A percentile compares a stretch with the other conserved stretches of the same genome.
These are phyloP conservation scores for Pleurotus djamor DNA, from an alignment of 768 basidiomycete species.

Conservation along the genomic window DNA sequence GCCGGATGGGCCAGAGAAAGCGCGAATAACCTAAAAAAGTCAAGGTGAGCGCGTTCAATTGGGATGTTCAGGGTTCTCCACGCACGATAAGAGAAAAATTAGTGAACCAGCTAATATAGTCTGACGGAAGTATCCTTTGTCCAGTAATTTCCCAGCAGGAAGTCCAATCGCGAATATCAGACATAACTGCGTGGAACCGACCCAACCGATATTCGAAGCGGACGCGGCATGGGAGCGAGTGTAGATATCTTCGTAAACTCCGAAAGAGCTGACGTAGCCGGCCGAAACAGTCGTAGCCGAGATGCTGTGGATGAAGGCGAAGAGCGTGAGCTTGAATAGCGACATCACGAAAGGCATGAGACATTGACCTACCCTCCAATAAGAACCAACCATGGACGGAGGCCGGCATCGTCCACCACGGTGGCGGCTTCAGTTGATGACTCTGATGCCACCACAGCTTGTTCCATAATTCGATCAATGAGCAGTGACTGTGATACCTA, in stretches of 20 bases:
- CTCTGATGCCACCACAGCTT: too few species aligned
- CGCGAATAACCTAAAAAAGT: neutral
- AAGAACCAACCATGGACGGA: neutral
- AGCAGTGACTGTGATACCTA: too few species aligned
- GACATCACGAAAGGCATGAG: too few species aligned
- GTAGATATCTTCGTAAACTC: neutral
- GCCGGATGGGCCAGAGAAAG: neutral
- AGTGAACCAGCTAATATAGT: conserved; percentile 34
- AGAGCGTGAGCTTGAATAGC: too few species aligned
- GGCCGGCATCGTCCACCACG: neutral
- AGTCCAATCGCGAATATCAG: conserved; percentile 16
- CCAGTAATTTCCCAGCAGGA: neutral
- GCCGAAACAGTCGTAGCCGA: neutral
- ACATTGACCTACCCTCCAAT: neutral
- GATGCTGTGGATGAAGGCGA: neutral
- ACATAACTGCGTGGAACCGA: conserved; percentile 32
- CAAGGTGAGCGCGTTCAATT: neutral
- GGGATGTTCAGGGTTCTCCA: conserved; percentile 5
- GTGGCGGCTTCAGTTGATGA: too few species aligned
- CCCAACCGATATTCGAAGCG: conserved; percentile 17
- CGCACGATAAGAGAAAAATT: conserved; percentile 31
- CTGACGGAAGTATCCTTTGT: conserved; percentile 21
- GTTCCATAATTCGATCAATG: too few species aligned
- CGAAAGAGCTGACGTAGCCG: neutral
- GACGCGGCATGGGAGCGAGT: neutral